phyloP scores from a whole-genome alignment of 257 asterid species.

The Gentiana dahurica region DNA sequence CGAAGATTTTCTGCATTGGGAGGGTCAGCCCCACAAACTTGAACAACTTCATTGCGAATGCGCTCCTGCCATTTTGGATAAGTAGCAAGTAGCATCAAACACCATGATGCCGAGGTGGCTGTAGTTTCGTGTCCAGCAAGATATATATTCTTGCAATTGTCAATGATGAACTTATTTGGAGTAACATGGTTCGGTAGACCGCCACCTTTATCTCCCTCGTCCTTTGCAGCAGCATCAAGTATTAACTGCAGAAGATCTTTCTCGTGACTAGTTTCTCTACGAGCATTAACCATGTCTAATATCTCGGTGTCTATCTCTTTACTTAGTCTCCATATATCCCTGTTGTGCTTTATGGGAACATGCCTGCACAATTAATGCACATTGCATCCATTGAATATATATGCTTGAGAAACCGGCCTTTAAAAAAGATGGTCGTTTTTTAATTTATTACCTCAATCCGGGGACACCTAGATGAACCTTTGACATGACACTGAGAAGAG shows the following conservation, averaged over 20 bases:
- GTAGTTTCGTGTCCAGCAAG: slow-evolving; percentile 71
- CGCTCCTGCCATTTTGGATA: slow-evolving; percentile 77
- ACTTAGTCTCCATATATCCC: slow-evolving; percentile 45
- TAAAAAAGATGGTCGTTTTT: too few relatives aligned
- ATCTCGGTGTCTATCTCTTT: slow-evolving; percentile 46
- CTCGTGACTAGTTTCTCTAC: slow-evolving; percentile 18
- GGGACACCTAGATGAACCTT: slow-evolving; percentile 50
- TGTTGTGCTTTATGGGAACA: slow-evolving; percentile 48
- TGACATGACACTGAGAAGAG: slow-evolving; percentile 47
- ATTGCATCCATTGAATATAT: slow-evolving; percentile 9
- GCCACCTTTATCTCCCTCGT: slow-evolving; percentile 12
- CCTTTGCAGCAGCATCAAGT: slow-evolving; percentile 44
- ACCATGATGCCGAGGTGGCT: slow-evolving; percentile 66
- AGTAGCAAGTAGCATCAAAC: slow-evolving; percentile 58
- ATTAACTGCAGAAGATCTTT: slow-evolving; percentile 48
- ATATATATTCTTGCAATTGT: slow-evolving; percentile 65
- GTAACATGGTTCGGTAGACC: slow-evolving; percentile 22
- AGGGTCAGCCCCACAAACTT: slow-evolving; percentile 32
- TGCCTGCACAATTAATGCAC: slow-evolving; percentile 30
- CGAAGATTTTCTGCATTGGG: slow-evolving; percentile 48
- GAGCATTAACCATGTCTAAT: slow-evolving; percentile 32
- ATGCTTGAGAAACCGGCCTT: background rate
- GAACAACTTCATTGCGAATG: slow-evolving; percentile 55
- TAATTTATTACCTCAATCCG: slow-evolving; percentile 41
- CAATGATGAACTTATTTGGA: slow-evolving; percentile 39